Evolutionary conservation across 495 filamentous ascomycete species (phyloP).

Genomic region (Aspergillus ellipticus): DNA sequence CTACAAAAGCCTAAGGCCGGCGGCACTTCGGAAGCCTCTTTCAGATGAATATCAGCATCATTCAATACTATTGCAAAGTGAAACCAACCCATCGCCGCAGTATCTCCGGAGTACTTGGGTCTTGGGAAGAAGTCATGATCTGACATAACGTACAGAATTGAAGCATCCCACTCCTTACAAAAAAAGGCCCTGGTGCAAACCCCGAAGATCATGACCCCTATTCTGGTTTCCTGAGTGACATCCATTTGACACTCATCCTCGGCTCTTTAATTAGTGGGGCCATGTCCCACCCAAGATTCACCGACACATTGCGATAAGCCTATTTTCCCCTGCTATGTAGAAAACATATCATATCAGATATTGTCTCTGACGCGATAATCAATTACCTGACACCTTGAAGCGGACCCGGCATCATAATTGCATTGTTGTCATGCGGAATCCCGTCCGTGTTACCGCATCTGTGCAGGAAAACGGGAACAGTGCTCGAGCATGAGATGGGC

Average conservation of each 20-base stretch:
- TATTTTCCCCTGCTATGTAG: neutral
- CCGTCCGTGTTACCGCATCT: conserved; percentile 3
- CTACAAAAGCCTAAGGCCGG: no score
- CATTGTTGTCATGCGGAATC: neutral
- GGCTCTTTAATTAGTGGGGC: neutral
- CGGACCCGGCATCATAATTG: neutral
- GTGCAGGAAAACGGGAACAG: neutral
- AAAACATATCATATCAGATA: neutral
- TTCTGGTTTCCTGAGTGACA: neutral
- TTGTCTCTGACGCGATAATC: neutral
- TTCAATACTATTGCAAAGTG: no score
- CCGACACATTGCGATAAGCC: neutral
- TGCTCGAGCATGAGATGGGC: neutral
- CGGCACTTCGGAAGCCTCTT: no score
- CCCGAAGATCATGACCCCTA: neutral
- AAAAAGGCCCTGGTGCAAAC: neutral
- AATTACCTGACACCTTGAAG: neutral
- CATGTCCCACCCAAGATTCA: neutral
- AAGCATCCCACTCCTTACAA: neutral
- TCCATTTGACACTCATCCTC: neutral
- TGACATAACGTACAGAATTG: no score
- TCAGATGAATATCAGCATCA: no score
- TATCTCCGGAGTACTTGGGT: no score
- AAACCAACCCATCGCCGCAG: no score
- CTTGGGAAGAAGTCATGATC: no score